Evolutionary conservation across 2,329 filamentous ascomycete species (phyloP), one percentile per base, ranked within the genome.

Genomic region (Colletotrichum noveboracense): DNA sequence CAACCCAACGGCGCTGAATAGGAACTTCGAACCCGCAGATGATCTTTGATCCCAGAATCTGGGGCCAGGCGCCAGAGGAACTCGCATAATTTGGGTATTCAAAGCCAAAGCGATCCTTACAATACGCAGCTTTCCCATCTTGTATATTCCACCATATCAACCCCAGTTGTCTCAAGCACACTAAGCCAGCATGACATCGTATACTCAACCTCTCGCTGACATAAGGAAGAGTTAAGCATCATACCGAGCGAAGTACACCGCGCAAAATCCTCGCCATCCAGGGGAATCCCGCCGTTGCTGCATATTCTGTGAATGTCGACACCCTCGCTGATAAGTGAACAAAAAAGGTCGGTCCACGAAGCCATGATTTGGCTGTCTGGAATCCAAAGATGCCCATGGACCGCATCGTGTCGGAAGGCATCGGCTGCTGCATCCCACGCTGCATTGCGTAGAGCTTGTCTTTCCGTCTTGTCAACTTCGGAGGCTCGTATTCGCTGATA

Each of bases 1-100:
- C 48, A n/a, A 66, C 48, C 32, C 58, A 60, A 9, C 66, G 66
- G 6, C n/a, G 9, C 7, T 34, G 58, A 12, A 70, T 21, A 4
- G 71, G 71, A 3, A 70, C 26, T 24, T 70, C 13, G 12, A 70
- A 14, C 1, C 66, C 71, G 12, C 18, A 28, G 5, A 74, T 74
- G 12, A 8, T 30, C 55, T 64, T 74, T 8, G 2, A 26, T n/a
- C 36, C 56, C 18, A 61, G 9, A 14, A 62, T 28, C 13, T 14
- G 9, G 18, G 30, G 10, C 60, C 60, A 38, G 9, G 9, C n/a
- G 4, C 3, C 32, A 7, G n/a, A n/a, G n/a, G n/a, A n/a, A n/a
- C 18, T 9, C 26, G 13, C 13, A 36, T 1, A 5, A 28, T 1
- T 3, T 12, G 14, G 16, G 12, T 36, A 18, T 28, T 34, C 32